phyloP scores from a whole-genome alignment of 495 filamentous ascomycete species.

The Parmelia sp. region DNA sequence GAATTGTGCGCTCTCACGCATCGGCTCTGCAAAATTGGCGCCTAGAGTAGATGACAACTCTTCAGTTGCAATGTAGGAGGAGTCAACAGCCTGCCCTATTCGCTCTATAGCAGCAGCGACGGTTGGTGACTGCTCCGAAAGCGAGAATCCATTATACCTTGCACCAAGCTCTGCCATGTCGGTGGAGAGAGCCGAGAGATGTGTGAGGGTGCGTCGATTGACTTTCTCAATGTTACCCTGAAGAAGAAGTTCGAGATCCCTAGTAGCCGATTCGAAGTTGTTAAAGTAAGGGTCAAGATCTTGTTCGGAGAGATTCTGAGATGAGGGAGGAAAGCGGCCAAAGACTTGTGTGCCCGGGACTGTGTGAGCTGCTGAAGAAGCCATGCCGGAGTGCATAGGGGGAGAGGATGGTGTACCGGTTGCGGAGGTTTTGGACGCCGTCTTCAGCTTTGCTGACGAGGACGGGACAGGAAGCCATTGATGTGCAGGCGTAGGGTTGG shows the following conservation, averaged over 20 bases:
- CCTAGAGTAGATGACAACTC: constrained; percentile 78
- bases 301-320: constrained; percentile 69
- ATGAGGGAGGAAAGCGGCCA: constrained; percentile 75
- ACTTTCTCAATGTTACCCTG: constrained; percentile 94
- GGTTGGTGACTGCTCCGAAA: constrained; percentile 80
- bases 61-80: constrained; percentile 91
- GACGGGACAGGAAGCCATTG: constrained; percentile 80
- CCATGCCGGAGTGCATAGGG: constrained; percentile 35
- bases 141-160: constrained; percentile 91
- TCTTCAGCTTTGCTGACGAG: constrained; percentile 75
- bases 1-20: constrained; percentile 95
- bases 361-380: constrained; percentile 52
- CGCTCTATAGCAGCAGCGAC: constrained; percentile 92
- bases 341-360: constrained; percentile 60
- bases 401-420: constrained; percentile 50
- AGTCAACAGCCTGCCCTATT: constrained; percentile 89
- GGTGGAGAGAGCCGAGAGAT: constrained; percentile 71
- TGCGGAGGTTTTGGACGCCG: constrained; percentile 41
- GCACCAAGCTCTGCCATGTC: constrained; percentile 91
- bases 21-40: constrained; percentile 89
- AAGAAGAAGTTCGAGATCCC: constrained; percentile 77
- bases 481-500: constrained; percentile 85
- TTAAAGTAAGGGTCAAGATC: constrained; percentile 94
- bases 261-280: constrained; percentile 79
- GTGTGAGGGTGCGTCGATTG: constrained; percentile 79